Evolutionary conservation across 208 protist species (phyloP).

Genomic region (Trypanosoma brucei): DNA sequence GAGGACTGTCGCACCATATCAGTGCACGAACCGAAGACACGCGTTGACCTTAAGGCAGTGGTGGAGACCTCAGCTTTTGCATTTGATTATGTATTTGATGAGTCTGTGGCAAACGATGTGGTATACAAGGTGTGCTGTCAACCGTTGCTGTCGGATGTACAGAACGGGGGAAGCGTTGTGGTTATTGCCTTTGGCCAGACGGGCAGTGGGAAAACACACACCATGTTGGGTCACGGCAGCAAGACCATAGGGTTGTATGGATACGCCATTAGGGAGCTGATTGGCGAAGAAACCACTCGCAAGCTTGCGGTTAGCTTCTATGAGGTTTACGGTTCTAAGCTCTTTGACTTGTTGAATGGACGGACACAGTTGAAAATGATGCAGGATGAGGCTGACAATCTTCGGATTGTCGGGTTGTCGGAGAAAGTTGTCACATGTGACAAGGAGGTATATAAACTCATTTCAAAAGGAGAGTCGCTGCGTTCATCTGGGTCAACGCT

Average conservation of each 20-base stretch:
- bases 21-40: slow-evolving; percentile 84
- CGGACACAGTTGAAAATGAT: slow-evolving; percentile 79
- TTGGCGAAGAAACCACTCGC: slow-evolving; percentile 39
- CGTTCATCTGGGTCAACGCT: slow-evolving; percentile 79
- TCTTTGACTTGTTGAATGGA: slow-evolving; percentile 93
- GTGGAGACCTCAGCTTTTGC: slow-evolving; percentile 81
- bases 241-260: slow-evolving; percentile 83
- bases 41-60: slow-evolving; percentile 91
- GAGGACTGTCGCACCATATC: slow-evolving; percentile 29
- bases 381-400: slow-evolving; percentile 89
- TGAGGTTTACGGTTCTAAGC: slow-evolving; percentile 92
- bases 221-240: slow-evolving; percentile 75
- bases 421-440: slow-evolving; percentile 64
- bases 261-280: slow-evolving; percentile 89
- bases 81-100: slow-evolving; percentile 81
- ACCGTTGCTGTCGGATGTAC: slow-evolving; percentile 58
- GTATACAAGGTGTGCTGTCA: slow-evolving; percentile 68
- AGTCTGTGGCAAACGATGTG: slow-evolving; percentile 44
- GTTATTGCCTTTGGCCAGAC: slow-evolving; percentile 96
- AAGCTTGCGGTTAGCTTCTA: slow-evolving; percentile 84
- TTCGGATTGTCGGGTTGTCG: slow-evolving; percentile 90
- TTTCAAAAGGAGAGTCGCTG: slow-evolving; percentile 71
- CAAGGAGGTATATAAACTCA: slow-evolving; percentile 69
- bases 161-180: slow-evolving; percentile 56
- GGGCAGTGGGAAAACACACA: slow-evolving; percentile 91